Evolutionary conservation across 129 eudicot species (phyloP), one percentile per base, ranked within the genome.

Genomic region (Helianthus tuberosus): DNA sequence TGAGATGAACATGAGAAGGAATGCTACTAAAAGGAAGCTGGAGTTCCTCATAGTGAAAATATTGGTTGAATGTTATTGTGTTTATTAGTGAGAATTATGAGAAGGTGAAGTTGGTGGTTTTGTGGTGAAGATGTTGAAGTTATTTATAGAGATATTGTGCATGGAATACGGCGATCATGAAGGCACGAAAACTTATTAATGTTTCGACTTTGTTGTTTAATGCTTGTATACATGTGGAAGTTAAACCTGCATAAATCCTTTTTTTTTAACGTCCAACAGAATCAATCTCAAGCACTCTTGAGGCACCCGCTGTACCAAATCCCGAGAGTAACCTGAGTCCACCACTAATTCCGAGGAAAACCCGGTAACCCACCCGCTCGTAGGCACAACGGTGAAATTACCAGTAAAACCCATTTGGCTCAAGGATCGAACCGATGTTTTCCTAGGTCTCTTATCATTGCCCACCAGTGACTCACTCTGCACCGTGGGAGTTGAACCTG

Each of bases 1-100:
- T 25, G 83, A 79, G 82, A 84, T 49, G 81, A 64, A 80, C 41
- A 82, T 74, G 68, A 86, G 61, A 36, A 89, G 81, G 69, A 84
- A 63, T 65, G 86, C 81, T 69, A 86, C 74, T 14, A 80, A 52
- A 71, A 86, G 15, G 51, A 44, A 35, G 36, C 4, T 32, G 9
- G 71, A 77, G 82, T 75, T 77, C 73, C 84, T 79, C 73, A 79
- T 52, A 20, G 16, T 27, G 49, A 16, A 66, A 49, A 27, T 35
- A 57, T n/a, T 52, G 9, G 36, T 11, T 57, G 14, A 13, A 1
- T 16, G 41, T 36, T 1, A 48, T 53, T 69, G 29, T 51, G 13
- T 53, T 47, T 47, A 3, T 32, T 32, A 7, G 8, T 43, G 10
- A 6, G 53, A 1, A 9, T 73, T 29, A 0, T 61, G 35, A 27